Evolutionary conservation across 2,329 filamentous ascomycete species (phyloP).

Genomic region (Lachnellula arida): DNA sequence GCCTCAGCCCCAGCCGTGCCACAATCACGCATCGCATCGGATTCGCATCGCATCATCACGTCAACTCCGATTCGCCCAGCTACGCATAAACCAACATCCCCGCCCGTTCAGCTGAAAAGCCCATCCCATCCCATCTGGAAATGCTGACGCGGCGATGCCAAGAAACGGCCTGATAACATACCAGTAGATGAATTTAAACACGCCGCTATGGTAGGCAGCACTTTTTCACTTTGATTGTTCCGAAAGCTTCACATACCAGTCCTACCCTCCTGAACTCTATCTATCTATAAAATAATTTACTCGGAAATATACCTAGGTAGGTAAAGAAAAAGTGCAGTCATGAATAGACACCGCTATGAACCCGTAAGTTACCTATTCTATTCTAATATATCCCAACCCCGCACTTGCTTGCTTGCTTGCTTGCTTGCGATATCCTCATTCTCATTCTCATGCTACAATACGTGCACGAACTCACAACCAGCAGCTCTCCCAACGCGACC

Average conservation of each 20-base stretch:
- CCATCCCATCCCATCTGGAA: neutral
- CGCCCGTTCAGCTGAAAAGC: neutral
- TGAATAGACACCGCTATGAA: conserved; percentile 26
- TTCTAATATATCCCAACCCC: neutral
- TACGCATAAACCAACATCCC: neutral
- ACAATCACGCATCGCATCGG: too few relatives aligned
- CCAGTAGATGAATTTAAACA: neutral
- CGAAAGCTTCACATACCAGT: too few relatives aligned
- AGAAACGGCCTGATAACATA: neutral
- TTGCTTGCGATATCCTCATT: neutral
- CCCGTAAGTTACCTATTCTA: conserved; percentile 13
- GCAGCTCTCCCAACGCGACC: conserved; percentile 22
- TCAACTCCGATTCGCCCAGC: neutral
- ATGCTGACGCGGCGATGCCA: conserved; percentile 1
- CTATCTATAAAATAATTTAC: too few relatives aligned
- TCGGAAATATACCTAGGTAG: too few relatives aligned
- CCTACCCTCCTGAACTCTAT: too few relatives aligned
- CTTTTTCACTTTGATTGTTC: too few relatives aligned
- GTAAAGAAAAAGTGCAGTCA: conserved; percentile 6
- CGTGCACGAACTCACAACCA: neutral
- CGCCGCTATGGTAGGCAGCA: neutral
- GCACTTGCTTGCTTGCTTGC: neutral
- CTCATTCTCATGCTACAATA: too few relatives aligned
- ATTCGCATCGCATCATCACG: too few relatives aligned
- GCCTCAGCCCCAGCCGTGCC: too few relatives aligned